Evolutionary conservation across 805 yeast species (phyloP), one percentile per base, ranked within the genome.

Genomic region (Kuraishia cidri): DNA sequence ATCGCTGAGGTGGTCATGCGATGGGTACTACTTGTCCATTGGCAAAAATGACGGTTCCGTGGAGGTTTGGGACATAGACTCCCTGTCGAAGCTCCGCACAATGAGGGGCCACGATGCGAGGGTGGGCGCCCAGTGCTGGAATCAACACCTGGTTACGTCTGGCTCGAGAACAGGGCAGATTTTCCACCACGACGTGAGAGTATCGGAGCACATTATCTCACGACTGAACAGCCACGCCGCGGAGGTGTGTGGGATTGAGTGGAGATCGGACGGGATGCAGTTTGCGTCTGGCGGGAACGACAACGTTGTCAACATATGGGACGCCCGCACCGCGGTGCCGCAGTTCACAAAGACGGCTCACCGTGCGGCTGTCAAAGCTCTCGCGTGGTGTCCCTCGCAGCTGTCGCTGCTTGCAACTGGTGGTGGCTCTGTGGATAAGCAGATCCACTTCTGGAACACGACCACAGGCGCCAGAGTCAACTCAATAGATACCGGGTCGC

Each of bases 271-370:
- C 52, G 96, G 97, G 2, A 60, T 70, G 41, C 92, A 84, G 48
- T 66, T 90, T 37, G 94, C 94, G 0, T 74, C 86, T 3, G 97
- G 97, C 8, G 95, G 97, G 21, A 92, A 92, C 51, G 98, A 92
- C 54, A 90, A 92, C 49, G 59, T 87, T 7, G 95, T 92, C 6
- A 80, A 84, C 50, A 78, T 90, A 30, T 90, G 97, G 97, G 97
- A 90, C 53, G 79, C 81, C 2, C 69, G 95, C 42, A 46, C 62
- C 4, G 56, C 68, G 0, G 50, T 61, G 17, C 95, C 97, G 2
- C 69, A 76, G 40, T 84, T 79, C 52, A 65, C 79, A 10, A 84
- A 87, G 51, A 71, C 79, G 12, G 73, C 75, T 34, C 98, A 90
- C 57, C 79, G 73, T 20, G 96, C 97, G 0, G 97, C 97, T 1